These are phyloP conservation scores for Fennellomyces sp. DNA, from an alignment of 371 early-diverging fungal species.

Conservation along the genomic window DNA sequence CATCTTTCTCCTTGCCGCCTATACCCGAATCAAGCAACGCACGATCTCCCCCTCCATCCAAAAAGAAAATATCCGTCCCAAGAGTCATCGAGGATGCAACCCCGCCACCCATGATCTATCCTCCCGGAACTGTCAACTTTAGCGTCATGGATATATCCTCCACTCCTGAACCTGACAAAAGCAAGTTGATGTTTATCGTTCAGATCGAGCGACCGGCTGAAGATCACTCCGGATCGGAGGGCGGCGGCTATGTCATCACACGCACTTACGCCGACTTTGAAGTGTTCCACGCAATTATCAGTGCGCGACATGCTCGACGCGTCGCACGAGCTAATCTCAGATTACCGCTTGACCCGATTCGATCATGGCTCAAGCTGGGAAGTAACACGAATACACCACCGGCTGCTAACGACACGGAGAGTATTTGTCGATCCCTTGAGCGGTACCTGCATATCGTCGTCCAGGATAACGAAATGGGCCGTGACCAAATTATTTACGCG, in stretches of 20 bases:
- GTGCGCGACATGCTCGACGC: slow-evolving; percentile 32
- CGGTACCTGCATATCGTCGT: slow-evolving; percentile 37
- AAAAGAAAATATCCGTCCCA: slow-evolving; percentile 7
- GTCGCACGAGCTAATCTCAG: slow-evolving; percentile 27
- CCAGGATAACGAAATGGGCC: slow-evolving; percentile 42
- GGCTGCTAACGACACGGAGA: slow-evolving; percentile 17
- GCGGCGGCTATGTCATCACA: slow-evolving; percentile 54
- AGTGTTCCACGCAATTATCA: slow-evolving; percentile 37
- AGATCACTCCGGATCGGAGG: slow-evolving; percentile 41
- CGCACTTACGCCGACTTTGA: slow-evolving; percentile 50
- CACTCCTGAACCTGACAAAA: slow-evolving; percentile 14
- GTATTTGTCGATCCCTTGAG: slow-evolving; percentile 28
- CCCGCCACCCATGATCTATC: slow-evolving; percentile 30
- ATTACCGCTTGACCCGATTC: slow-evolving; percentile 35
- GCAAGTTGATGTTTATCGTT: slow-evolving; percentile 37
- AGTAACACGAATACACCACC: slow-evolving; percentile 6
- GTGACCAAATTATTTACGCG: slow-evolving; percentile 34
- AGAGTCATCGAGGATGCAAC: neutral
- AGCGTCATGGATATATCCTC: slow-evolving; percentile 48
- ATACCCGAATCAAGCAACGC: neutral
- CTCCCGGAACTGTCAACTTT: slow-evolving; percentile 40
- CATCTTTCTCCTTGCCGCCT: slow-evolving; percentile 9
- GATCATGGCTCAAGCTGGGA: slow-evolving; percentile 39
- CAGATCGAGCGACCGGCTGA: slow-evolving; percentile 50
- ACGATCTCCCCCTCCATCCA: neutral